phyloP scores from a whole-genome alignment of 2,329 filamentous ascomycete species.

The Colletotrichum sp. region DNA sequence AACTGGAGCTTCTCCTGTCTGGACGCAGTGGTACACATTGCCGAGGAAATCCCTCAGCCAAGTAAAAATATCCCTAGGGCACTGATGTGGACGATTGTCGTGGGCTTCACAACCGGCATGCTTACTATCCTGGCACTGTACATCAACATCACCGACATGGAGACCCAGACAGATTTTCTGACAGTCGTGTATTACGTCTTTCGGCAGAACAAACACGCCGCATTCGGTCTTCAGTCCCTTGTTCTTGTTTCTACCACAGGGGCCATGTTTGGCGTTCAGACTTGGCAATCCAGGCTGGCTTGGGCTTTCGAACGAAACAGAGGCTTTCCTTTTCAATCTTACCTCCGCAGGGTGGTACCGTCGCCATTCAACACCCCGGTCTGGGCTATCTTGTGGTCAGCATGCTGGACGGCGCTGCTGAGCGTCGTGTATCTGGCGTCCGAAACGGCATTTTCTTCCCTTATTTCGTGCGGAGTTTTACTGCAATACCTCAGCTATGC shows the following conservation, averaged over 20 bases:
- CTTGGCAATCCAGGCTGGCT: conserved; percentile 32
- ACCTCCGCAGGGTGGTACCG: conserved; percentile 26
- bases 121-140: conserved; percentile 24
- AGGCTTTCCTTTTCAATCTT: conserved; percentile 27
- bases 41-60: conserved; percentile 31
- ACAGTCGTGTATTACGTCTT: conserved; percentile 27
- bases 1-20: conserved; percentile 35
- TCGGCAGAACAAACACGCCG: conserved; percentile 25
- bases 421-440: conserved; percentile 31
- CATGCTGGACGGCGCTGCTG: conserved; percentile 26
- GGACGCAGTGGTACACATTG: conserved; percentile 31
- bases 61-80: conserved; percentile 28
- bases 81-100: conserved; percentile 27
- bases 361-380: conserved; percentile 28
- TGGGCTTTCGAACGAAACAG: conserved; percentile 31
- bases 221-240: conserved; percentile 26
- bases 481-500: conserved; percentile 32
- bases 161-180: conserved; percentile 23
- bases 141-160: conserved; percentile 29
- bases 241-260: conserved; percentile 26
- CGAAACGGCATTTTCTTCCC: conserved; percentile 29
- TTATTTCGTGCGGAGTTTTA: conserved; percentile 28
- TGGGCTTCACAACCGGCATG: conserved; percentile 26
- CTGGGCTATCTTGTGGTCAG: conserved; percentile 28
- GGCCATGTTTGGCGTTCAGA: conserved; percentile 30